Base-by-base conservation (phyloP, 768 basidiomycete genomes). In the Panus rudis region DNA sequence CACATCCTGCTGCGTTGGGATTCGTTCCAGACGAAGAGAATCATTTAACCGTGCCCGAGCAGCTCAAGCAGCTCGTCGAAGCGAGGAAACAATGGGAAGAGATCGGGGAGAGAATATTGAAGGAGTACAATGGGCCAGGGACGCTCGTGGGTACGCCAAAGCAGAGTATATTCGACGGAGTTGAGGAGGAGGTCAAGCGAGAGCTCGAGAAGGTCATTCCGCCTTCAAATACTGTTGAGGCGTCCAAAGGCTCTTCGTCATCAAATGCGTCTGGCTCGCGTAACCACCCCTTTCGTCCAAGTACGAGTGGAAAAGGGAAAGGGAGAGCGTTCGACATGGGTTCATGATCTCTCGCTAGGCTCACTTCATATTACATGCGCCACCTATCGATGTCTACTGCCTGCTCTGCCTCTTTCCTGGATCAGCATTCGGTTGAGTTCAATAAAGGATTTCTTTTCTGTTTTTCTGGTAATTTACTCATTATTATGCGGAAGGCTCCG, bases 51-150 rank as follows among this genome's bases (percentile, higher is more conserved):
- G 73, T 91, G 20, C 73, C 77, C 24, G 81, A 88, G 20, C 76
- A 81, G 54, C 62, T 94, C 45, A 70, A 69, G 51, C 75, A 81
- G 45, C 71, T 92, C 22, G 79, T 97, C 13, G 76, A 78, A 51
- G 85, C 82, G 48, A 70, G 94, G 28, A 67, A 79, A 52, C 70
- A 81, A 51, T 92, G 91, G 81, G 83, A 91, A 17, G 76, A 85
- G 39, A 69, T 63, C 27, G 77, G 97, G 4, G 90, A 88, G 7
- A 64, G 65, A 5, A 71, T 84, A 46, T 91, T 97, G 54, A 83
- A 84, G 72, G 81, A 86, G 65, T 60, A 61, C 53, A 70, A 72
- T 47, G 43, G 51, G 26, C 81, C 82, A 0, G 84, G 90, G 37
- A 66, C 81, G 51, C 79, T 86, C 55, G 86, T 75, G 66, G 88